Base-by-base conservation (phyloP, 495 filamentous ascomycete genomes). In the Penicillium egyptiacum region DNA sequence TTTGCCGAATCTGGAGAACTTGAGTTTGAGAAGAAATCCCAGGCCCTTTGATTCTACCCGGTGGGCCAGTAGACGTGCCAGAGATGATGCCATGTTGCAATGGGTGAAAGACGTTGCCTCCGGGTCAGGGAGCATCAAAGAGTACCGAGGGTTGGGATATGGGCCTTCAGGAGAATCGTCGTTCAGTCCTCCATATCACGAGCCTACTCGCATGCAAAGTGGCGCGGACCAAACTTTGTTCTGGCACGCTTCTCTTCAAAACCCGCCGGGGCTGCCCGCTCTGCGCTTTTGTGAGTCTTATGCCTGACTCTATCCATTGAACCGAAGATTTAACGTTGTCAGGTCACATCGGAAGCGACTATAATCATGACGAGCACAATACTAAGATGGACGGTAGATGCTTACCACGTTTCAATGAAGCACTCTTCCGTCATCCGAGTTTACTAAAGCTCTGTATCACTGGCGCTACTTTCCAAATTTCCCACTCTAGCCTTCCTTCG, bases 301-400 rank as follows among this genome's bases (percentile, higher is more conserved):
- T 10, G 25, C 23, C 16, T 25, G 10, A 31, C 9, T 31, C 5
- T 31, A 12, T 26, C n/a, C 9, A 12, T 5, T 12, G n/a, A 19
- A 17, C 6, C 0, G 10, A 19, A 42, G 22, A 22, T 12, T 39
- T 53, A 42, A 53, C 31, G 10, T 31, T 9, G 8, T 2, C 25
- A 52, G 50, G 50, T 28, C 50, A 53, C 35, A 43, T 53, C 10
- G 50, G 50, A 26, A 42, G 37, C 23, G 33, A 53, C 19, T 30
- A 12, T 19, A 10, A 53, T 17, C 20, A n/a, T 31, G 7, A 43
- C 5, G 1, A 14, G 23, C 8, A 30, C 9, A 14, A 16, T 19
- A 6, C 9, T 8, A 28, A 30, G 4, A 42, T 31, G 45, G 17
- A 48, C 26, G 9, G 45, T 19, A 9, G 3, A 20, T 28, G 50